A percentile compares a stretch with the other conserved stretches of the same genome.
Evolutionary conservation across 768 basidiomycete genomes (phyloP).

Genomic region (Pleurotus djamor): DNA sequence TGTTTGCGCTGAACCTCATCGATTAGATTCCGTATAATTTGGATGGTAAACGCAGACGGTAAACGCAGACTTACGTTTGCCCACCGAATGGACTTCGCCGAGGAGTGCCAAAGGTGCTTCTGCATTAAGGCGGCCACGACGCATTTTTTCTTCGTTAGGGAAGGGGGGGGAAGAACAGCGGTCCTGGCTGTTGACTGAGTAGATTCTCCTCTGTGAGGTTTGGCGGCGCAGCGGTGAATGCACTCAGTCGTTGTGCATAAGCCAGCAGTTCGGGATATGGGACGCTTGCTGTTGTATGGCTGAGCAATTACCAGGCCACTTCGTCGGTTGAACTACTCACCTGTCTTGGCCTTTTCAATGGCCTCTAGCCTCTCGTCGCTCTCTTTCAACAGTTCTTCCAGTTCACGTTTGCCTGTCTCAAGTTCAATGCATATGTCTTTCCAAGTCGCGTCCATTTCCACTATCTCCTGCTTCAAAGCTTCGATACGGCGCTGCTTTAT

Average conservation of each 20-base stretch:
- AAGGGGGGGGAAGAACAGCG: conserved; percentile 89
- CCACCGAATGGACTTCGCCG: conserved; percentile 82
- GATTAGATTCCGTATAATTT: no score
- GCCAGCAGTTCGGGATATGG: conserved; percentile 67
- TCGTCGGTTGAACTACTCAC: conserved; percentile 34
- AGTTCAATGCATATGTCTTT: conserved; percentile 64
- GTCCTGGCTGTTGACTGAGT: conserved; percentile 73
- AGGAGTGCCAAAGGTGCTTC: conserved; percentile 76
- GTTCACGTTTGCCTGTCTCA: conserved; percentile 61
- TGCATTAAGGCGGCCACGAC: conserved; percentile 74
- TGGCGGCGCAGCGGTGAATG: conserved; percentile 87
- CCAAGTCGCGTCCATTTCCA: conserved; percentile 66
- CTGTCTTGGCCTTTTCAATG: conserved; percentile 70
- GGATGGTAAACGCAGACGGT: no score
- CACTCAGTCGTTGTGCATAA: conserved; percentile 82
- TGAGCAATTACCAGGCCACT: neutral
- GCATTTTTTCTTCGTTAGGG: conserved; percentile 91
- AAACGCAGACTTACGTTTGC: conserved; percentile 69
- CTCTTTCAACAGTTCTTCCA: conserved; percentile 70
- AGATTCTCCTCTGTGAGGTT: conserved; percentile 68
- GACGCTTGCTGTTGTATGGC: neutral
- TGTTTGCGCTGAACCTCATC: conserved; percentile 46
- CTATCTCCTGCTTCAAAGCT: conserved; percentile 65
- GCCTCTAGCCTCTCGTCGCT: conserved; percentile 72
- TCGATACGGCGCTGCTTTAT: conserved; percentile 76